Percentiles rank a stretch among this genome's conserved stretches.
phyloP scores from a whole-genome alignment of 2,329 filamentous ascomycete genomes.

The Cladosporium halotolerans region DNA sequence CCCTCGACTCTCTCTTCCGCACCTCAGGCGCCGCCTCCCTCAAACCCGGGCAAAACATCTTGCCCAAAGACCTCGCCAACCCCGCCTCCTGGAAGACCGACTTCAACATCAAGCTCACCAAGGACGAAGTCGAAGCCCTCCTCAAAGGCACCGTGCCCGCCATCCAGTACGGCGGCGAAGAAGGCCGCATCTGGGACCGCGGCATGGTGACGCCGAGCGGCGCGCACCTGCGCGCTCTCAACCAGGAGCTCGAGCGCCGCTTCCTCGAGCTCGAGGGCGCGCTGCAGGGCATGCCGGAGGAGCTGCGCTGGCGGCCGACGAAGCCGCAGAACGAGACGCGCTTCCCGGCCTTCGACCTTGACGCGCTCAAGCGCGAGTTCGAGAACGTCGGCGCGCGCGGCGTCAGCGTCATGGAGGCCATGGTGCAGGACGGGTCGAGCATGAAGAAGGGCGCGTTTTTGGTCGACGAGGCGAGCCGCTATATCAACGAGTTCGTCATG shows the following conservation, averaged over 20 bases:
- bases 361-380: constrained; percentile 23
- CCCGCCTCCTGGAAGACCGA: constrained; percentile 24
- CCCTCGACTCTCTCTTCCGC: constrained; percentile 30
- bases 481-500: constrained; percentile 35
- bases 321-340: constrained; percentile 28
- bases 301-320: constrained; percentile 22
- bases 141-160: constrained; percentile 51
- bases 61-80: constrained; percentile 24
- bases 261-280: constrained; percentile 63
- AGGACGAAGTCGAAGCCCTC: constrained; percentile 38
- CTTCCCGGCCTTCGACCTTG: constrained; percentile 28
- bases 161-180: constrained; percentile 37
- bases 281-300: constrained; percentile 38
- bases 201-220: constrained; percentile 71
- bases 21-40: constrained; percentile 23
- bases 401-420: constrained; percentile 33
- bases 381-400: constrained; percentile 25
- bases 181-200: constrained; percentile 43
- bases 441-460: constrained; percentile 33
- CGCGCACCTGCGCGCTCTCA: constrained; percentile 68
- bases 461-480: constrained; percentile 32
- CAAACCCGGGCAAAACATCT: constrained; percentile 25
- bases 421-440: constrained; percentile 31
- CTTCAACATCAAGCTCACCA: constrained; percentile 28
- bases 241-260: constrained; percentile 60